Evolutionary conservation across 345 rosid species (phyloP).

Genomic region (Schrenkiella parvula): DNA sequence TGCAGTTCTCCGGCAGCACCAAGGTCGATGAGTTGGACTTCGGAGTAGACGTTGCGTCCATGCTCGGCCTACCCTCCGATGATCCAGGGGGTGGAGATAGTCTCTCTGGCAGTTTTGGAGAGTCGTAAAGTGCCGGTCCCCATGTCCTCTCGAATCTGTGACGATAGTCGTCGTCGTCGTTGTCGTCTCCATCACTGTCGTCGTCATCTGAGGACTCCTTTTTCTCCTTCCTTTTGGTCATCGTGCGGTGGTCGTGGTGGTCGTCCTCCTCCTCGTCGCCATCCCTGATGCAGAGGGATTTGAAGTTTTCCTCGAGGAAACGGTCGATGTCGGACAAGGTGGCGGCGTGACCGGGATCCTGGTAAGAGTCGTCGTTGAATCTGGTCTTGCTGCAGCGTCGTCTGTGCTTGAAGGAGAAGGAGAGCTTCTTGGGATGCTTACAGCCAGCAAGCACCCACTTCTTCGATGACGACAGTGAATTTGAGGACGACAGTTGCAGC

Average conservation of each 20-base stretch:
- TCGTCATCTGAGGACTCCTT: slow-evolving; percentile 7
- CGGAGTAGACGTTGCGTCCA: slow-evolving; percentile 29
- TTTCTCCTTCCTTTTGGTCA: slow-evolving; percentile 14
- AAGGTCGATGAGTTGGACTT: slow-evolving; percentile 27
- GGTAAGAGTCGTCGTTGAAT: slow-evolving; percentile 9
- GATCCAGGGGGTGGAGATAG: slow-evolving; percentile 42
- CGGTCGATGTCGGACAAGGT: slow-evolving; percentile 77
- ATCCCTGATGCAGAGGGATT: slow-evolving; percentile 60
- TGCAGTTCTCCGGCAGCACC: slow-evolving; percentile 49
- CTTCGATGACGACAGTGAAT: slow-evolving; percentile 37
- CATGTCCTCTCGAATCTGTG: slow-evolving; percentile 31
- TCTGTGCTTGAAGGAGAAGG: slow-evolving; percentile 41
- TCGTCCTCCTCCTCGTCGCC: slow-evolving; percentile 23
- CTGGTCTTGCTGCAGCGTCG: slow-evolving; percentile 1
- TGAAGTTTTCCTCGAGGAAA: slow-evolving; percentile 78
- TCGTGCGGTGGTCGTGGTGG: neutral
- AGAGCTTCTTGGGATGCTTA: slow-evolving; percentile 61
- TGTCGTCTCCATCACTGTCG: neutral
- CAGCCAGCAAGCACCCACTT: slow-evolving; percentile 50
- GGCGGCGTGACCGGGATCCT: slow-evolving; percentile 38
- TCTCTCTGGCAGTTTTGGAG: slow-evolving; percentile 16
- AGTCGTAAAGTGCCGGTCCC: slow-evolving; percentile 25
- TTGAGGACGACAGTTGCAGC: slow-evolving; percentile 35
- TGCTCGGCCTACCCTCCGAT: slow-evolving; percentile 44
- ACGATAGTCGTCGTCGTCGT: slow-evolving; percentile 12